These are phyloP conservation scores for Astraeus odoratus DNA, from an alignment of 768 basidiomycete genomes.

Conservation along the genomic window DNA sequence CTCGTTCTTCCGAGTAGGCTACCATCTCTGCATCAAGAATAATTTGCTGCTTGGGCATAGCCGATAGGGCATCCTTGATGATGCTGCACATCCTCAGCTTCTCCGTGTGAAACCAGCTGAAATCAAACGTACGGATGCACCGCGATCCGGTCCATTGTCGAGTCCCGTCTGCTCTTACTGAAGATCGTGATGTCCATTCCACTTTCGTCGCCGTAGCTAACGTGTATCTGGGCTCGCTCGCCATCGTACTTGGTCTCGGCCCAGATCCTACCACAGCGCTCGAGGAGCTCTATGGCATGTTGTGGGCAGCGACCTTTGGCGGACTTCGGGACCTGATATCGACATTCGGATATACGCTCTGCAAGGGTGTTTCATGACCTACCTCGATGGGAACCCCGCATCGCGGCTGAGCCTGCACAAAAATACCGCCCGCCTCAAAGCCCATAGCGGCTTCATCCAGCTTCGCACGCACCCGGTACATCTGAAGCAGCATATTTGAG, in stretches of 20 bases:
- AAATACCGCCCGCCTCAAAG: constrained; percentile 30
- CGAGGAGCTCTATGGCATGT: constrained; percentile 43
- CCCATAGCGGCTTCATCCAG: constrained; percentile 49
- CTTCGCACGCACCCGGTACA: constrained; percentile 49
- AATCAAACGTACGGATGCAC: constrained; percentile 39
- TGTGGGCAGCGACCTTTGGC: constrained; percentile 59
- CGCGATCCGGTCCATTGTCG: constrained; percentile 67
- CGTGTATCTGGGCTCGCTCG: constrained; percentile 90
- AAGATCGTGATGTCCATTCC: constrained; percentile 61
- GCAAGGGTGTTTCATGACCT: constrained; percentile 1
- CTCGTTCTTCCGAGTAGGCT: constrained; percentile 54
- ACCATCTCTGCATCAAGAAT: constrained; percentile 89
- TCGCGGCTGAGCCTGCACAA: constrained; percentile 29
- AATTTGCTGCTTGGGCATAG: constrained; percentile 33
- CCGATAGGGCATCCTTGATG: constrained; percentile 53
- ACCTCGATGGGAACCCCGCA: constrained; percentile 64
- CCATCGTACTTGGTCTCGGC: constrained; percentile 95
- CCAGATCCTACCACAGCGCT: constrained; percentile 41
- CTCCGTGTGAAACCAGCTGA: not conserved
- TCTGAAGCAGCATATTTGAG: constrained; percentile 40
- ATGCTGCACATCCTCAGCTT: constrained; percentile 32
- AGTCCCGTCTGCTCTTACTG: constrained; percentile 83
- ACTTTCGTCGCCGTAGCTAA: constrained; percentile 38
- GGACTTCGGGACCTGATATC: constrained; percentile 70
- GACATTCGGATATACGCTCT: too few species aligned